Conservation (phyloP, 495 filamentous ascomycete genomes). For the Glonium stellatum region DNA sequence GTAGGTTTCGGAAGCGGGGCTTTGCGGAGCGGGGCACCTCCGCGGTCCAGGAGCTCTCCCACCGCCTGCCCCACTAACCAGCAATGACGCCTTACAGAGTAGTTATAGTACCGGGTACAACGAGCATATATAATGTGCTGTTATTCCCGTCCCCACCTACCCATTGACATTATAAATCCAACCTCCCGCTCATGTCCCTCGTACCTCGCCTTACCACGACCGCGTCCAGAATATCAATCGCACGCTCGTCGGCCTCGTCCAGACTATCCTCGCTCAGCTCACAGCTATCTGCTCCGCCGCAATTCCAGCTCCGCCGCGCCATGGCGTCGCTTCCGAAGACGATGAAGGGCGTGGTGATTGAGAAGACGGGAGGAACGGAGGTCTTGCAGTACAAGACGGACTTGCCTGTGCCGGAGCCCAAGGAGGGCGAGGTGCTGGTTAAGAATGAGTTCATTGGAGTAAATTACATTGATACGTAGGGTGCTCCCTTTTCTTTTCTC, state of each 20-base stretch:
- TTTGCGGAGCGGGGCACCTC: neutral
- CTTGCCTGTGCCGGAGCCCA: conserved; percentile 64
- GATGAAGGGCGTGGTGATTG: conserved; percentile 71
- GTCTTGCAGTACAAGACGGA: conserved; percentile 70
- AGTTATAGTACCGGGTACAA: too few species aligned
- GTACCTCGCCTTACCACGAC: neutral
- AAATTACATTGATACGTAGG: conserved; percentile 79
- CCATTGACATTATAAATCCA: neutral
- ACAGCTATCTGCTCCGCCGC: neutral
- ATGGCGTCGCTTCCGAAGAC: conserved; percentile 52
- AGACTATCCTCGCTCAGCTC: conserved; percentile 4
- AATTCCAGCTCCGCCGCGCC: conserved; percentile 14
- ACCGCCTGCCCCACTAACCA: neutral
- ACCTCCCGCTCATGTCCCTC: conserved; percentile 6
- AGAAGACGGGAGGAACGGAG: conserved; percentile 69
- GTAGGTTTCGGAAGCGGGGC: neutral
- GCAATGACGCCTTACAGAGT: too few species aligned
- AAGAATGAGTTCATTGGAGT: conserved; percentile 81
- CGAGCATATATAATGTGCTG: neutral
- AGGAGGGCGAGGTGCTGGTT: conserved; percentile 69
- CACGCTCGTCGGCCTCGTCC: neutral
- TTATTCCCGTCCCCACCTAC: neutral
- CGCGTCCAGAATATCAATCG: neutral
- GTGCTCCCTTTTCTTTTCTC: conserved; percentile 1
- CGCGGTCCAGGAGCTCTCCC: neutral